Percentiles rank a stretch among this genome's conserved stretches.
Conservation (phyloP, 2,329 filamentous ascomycete species). For the Coniella vitis region DNA sequence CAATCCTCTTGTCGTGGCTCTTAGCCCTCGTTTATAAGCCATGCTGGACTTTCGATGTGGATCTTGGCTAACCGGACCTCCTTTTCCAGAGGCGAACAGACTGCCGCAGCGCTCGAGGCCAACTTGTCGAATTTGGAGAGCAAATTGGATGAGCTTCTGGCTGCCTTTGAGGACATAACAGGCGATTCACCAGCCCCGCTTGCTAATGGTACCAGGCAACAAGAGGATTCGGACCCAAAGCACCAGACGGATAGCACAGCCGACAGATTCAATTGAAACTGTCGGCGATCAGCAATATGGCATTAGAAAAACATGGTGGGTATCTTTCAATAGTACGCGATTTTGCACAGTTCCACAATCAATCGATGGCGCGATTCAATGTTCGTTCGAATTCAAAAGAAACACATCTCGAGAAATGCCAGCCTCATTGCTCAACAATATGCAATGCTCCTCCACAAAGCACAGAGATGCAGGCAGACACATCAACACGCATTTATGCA, state of each 20-base stretch:
- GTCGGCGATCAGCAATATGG: no score
- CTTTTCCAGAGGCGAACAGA: slow-evolving; percentile 42
- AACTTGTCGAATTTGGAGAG: slow-evolving; percentile 45
- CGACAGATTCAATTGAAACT: neutral
- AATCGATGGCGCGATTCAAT: no score
- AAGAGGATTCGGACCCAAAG: neutral
- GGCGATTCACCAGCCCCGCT: neutral
- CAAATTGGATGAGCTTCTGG: slow-evolving; percentile 49
- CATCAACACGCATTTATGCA: no score
- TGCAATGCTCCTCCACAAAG: no score
- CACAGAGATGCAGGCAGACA: no score
- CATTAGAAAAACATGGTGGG: no score
- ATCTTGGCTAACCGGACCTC: neutral
- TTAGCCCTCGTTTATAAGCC: neutral
- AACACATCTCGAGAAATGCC: no score
- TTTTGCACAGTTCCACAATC: no score
- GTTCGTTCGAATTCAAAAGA: no score
- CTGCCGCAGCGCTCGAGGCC: slow-evolving; percentile 45
- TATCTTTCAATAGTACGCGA: no score
- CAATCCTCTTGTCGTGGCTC: neutral
- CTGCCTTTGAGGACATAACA: slow-evolving; percentile 33
- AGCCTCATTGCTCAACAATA: no score
- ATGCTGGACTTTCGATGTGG: neutral
- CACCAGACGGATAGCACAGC: neutral
- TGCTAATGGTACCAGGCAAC: neutral